Percentiles rank a stretch among this genome's conserved stretches.
Evolutionary conservation across 257 asterid species (phyloP).

Genomic region (Fraxinus quadrangulata): DNA sequence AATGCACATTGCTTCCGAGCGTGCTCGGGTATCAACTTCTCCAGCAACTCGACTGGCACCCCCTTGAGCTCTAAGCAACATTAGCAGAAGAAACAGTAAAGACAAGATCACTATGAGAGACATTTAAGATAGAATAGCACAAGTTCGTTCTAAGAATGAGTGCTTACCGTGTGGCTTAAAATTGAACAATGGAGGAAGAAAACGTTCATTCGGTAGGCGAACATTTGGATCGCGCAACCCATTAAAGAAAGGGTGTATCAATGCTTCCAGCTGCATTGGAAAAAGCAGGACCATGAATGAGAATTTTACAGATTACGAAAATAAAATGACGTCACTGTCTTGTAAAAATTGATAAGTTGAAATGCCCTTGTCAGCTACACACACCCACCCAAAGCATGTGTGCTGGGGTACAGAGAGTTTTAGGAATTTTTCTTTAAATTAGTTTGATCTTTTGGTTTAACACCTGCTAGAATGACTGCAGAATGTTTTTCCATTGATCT

Average conservation of each 20-base stretch:
- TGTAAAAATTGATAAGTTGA: background rate
- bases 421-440: too few relatives aligned
- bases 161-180: slow-evolving; percentile 53
- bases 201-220: slow-evolving; percentile 68
- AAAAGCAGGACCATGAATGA: slow-evolving; percentile 16
- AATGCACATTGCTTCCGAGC: slow-evolving; percentile 75
- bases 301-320: background rate
- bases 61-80: slow-evolving; percentile 58
- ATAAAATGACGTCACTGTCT: background rate
- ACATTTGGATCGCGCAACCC: slow-evolving; percentile 70
- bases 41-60: slow-evolving; percentile 56
- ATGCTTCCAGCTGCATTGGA: slow-evolving; percentile 60
- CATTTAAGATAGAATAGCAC: background rate
- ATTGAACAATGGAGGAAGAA: slow-evolving; percentile 72
- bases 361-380: background rate
- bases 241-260: slow-evolving; percentile 66
- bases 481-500: too few relatives aligned
- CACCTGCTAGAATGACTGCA: too few relatives aligned
- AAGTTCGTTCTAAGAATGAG: too few relatives aligned
- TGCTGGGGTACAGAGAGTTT: too few relatives aligned
- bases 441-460: too few relatives aligned
- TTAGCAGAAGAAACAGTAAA: slow-evolving; percentile 10
- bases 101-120: background rate
- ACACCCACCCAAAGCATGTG: background rate
- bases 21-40: slow-evolving; percentile 72